Base-by-base conservation (phyloP, 192 early-diverging fungal species). In the Gaertneriomyces sp. region DNA sequence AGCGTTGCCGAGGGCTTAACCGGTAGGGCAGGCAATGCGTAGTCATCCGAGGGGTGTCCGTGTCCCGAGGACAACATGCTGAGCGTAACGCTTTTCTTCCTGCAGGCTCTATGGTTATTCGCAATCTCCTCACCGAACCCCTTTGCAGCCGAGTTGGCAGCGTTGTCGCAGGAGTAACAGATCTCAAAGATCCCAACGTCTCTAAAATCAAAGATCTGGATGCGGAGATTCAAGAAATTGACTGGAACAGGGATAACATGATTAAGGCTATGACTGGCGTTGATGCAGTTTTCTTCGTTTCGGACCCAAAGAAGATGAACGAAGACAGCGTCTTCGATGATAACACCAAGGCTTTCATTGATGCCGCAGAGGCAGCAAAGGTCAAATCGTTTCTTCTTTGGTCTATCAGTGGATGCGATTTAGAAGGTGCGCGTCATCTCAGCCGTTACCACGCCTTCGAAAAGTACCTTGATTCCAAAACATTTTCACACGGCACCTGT, bases 281-380 rank as follows among this genome's bases (percentile, higher is more conserved):
- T 49, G 47, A 49, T 49, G 47, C 47, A 49, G 47, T 49, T 2
- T 49, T 49, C 47, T 49, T 49, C 25, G 47, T 49, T 12, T 49
- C 16, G 16, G 47, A 49, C 47, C 47, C 16, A 17, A 49, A 49
- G 47, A 49, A 49, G 47, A 49, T 17, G 47, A 17, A 49, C 47
- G 47, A 49, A 49, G 47, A 49, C 47, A 12, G 47, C 47, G 16
- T 49, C 12, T 49, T 49, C 47, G 47, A 33, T 33, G 25, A 33
- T 33, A 33, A 33, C 25, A 33, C 25, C 25, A 33, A 33, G 25
- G 25, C 25, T 33, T 33, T 33, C 25, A 33, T 33, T 2, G 25
- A 33, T 33, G 25, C 25, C 25, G 25, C 25, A 33, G 25, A 33
- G 25, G 25, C 25, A 33, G 25, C 25, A 33, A 33, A 33, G 25